Conservation (phyloP, 1,284 basidiomycete species). For the Cutaneotrichosporon sp. region DNA sequence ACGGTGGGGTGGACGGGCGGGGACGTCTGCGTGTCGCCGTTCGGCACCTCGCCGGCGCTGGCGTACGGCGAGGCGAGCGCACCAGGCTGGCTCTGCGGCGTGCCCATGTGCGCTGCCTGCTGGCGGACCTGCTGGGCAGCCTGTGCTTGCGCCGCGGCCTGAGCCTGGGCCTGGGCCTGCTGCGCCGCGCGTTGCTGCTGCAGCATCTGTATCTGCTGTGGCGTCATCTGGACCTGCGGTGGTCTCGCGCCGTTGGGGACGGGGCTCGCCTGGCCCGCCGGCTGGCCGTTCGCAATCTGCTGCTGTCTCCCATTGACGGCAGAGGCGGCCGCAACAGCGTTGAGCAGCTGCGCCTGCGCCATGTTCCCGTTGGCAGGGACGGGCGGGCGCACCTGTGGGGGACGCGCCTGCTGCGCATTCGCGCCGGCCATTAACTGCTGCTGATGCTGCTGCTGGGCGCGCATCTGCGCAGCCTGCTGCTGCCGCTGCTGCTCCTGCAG, state of each 20-base stretch:
- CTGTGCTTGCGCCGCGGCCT: slow-evolving; percentile 17
- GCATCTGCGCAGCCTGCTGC: slow-evolving; percentile 26
- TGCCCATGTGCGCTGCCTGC: slow-evolving; percentile 24
- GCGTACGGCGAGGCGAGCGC: slow-evolving; percentile 33
- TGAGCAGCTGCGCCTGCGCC: slow-evolving; percentile 47
- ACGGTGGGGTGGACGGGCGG: slow-evolving; percentile 12
- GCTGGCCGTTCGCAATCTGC: slow-evolving; percentile 8
- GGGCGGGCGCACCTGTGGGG: slow-evolving; percentile 14
- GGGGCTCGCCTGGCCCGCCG: slow-evolving; percentile 6
- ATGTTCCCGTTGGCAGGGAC: slow-evolving; percentile 38
- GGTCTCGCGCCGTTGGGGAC: slow-evolving; percentile 18
- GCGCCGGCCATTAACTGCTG: slow-evolving; percentile 11
- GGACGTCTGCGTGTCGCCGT: slow-evolving; percentile 20
- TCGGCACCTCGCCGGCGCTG: slow-evolving; percentile 25
- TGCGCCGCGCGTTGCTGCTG: slow-evolving; percentile 32
- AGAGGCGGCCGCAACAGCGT: slow-evolving; percentile 45
- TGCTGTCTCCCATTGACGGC: slow-evolving; percentile 32
- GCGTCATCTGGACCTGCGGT: slow-evolving; percentile 13
- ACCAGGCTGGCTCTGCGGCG: slow-evolving; percentile 32
- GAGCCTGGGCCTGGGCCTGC: slow-evolving; percentile 16
- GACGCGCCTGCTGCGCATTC: slow-evolving; percentile 13
- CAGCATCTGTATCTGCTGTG: slow-evolving; percentile 44
- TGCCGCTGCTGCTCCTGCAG: slow-evolving; percentile 40
- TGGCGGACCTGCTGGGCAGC: slow-evolving; percentile 18
- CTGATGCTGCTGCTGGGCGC: slow-evolving; percentile 25